A percentile compares a stretch with the other conserved stretches of the same genome.
Evolutionary conservation across 2,329 filamentous ascomycete genomes (phyloP).

Genomic region (Achaetomium macrosporum): DNA sequence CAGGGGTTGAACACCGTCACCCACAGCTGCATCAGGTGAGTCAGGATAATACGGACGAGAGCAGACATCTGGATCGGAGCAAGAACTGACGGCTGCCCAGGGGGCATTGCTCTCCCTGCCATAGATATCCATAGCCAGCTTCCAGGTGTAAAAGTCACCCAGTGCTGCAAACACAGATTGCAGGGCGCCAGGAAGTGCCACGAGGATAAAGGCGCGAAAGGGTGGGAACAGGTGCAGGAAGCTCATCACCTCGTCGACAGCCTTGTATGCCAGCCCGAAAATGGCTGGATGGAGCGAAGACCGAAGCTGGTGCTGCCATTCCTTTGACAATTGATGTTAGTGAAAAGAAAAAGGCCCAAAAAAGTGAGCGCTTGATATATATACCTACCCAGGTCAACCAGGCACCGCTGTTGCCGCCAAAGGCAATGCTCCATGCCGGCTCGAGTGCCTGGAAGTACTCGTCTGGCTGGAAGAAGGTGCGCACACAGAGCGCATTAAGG

Average conservation of each 20-base stretch:
- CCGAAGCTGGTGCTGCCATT: conserved; percentile 84
- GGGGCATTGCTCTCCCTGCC: conserved; percentile 58
- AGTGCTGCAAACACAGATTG: conserved; percentile 74
- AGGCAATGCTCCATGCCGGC: conserved; percentile 85
- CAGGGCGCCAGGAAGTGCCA: conserved; percentile 65
- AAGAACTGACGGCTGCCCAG: conserved; percentile 60
- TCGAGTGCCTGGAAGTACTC: conserved; percentile 96
- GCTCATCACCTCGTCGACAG: conserved; percentile 51
- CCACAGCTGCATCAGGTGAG: conserved; percentile 47
- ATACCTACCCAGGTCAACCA: conserved; percentile 89
- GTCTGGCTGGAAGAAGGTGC: conserved; percentile 96
- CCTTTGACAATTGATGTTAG: conserved; percentile 57
- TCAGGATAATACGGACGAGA: not conserved
- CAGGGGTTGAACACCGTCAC: conserved; percentile 75
- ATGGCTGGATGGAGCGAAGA: conserved; percentile 87
- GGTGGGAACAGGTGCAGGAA: conserved; percentile 48
- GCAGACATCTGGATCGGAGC: not conserved
- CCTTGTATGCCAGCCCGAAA: conserved; percentile 70
- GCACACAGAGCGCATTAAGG: conserved; percentile 69
- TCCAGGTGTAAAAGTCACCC: conserved; percentile 84
- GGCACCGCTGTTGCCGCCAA: conserved; percentile 68
- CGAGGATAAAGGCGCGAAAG: conserved; percentile 59
- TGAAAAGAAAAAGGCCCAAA: conserved; percentile 13
- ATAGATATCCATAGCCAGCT: conserved; percentile 67
- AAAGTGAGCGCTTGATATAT: conserved; percentile 16